Evolutionary conservation across 2,329 filamentous ascomycete genomes (phyloP), one percentile per base, ranked within the genome.

Genomic region (Fusarium clavum): DNA sequence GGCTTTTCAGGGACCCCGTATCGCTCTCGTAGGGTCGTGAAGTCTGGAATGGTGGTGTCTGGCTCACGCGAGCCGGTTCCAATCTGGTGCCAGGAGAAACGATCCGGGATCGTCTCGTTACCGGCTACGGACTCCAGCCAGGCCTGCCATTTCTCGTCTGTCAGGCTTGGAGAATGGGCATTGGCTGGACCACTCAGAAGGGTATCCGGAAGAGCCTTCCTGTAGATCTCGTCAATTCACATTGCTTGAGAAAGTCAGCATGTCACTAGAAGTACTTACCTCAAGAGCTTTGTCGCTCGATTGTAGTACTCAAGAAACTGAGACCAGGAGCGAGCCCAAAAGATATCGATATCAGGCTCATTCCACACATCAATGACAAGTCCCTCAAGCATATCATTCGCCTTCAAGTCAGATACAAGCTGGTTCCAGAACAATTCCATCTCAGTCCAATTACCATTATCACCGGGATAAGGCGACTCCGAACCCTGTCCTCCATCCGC

Each of bases 331-430:
- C 32, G 32, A 32, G 34, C 25, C 55, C 55, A 57, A 1, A 57
- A 57, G 7, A 25, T 27, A 5, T 41, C 25, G 3, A 57, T 41
- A 18, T 57, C 55, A 3, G 55, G 47, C 34, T 57, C 55, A 20
- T 57, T 57, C 55, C 55, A 57, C 5, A 57, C 25, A 25, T 57
- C 46, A 11, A 57, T 43, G 3, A 54, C 55, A 0, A 57, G 55
- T 1, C 47, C 18, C 0, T 53, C 12, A 0, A 54, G 5, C 47
- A 57, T 57, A 2, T 41, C 11, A 10, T 57, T 9, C 0, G 9
- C 6, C 16, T 43, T 53, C 7, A 57, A 54, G 4, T 57, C 55
- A 1, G 25, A 53, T 8, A 54, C 5, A 4, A 57, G 5, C 13
- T 54, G 55, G 0, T 2, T 2, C 46, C 47, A 54, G 32, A 57